These are phyloP conservation scores for Ascoidea rubescens DNA, from an alignment of 805 yeast species.

Conservation along the genomic window DNA sequence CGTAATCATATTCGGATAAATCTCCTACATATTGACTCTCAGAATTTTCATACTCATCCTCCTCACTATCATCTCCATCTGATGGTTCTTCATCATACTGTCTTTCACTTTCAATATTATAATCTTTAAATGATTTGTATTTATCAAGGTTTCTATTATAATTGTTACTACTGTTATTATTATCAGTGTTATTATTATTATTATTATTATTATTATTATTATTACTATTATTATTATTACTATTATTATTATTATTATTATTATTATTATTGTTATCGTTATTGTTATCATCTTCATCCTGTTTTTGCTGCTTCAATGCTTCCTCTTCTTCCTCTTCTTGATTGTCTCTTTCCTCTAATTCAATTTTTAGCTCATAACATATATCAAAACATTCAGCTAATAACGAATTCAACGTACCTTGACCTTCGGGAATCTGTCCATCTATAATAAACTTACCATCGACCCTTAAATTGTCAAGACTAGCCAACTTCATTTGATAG, in stretches of 20 bases:
- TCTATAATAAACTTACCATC: conserved; percentile 91
- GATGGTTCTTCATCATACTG: conserved; percentile 6
- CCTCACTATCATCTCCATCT: conserved; percentile 7
- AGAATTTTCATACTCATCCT: conserved; percentile 9
- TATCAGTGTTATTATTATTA: background rate
- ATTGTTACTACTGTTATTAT: background rate
- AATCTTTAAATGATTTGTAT: conserved; percentile 9
- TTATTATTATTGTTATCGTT: background rate
- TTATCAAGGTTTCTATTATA: conserved; percentile 13
- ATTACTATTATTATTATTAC: background rate
- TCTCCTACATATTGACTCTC: conserved; percentile 11
- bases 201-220: background rate
- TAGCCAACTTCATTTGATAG: conserved; percentile 85
- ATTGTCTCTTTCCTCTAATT: conserved; percentile 42
- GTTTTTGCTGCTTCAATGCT: conserved; percentile 12
- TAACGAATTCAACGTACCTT: conserved; percentile 84
- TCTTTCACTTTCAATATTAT: conserved; percentile 1
- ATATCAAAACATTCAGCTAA: conserved; percentile 92
- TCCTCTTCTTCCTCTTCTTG: conserved; percentile 16
- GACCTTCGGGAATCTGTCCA: conserved; percentile 93
- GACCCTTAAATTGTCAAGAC: conserved; percentile 69
- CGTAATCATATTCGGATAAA: conserved; percentile 9
- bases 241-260: background rate
- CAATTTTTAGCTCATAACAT: conserved; percentile 78
- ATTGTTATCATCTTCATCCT: background rate